Evolutionary conservation across 2,329 filamentous ascomycete genomes (phyloP).

Genomic region (Cercospora canescens): DNA sequence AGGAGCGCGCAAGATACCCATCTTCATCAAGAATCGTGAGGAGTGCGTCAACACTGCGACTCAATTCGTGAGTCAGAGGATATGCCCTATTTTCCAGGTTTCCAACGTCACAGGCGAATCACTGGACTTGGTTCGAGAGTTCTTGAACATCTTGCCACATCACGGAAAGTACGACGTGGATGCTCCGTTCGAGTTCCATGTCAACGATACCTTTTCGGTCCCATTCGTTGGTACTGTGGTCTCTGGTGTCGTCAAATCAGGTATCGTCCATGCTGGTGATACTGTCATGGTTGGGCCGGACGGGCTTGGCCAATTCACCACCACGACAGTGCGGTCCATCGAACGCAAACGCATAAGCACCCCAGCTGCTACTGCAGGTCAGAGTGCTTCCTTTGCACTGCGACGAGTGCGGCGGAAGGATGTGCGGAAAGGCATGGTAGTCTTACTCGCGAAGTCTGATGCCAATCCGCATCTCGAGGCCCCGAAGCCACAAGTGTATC

Average conservation of each 20-base stretch:
- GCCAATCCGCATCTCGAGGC: conserved; percentile 48
- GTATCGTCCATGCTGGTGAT: conserved; percentile 88
- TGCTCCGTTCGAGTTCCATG: conserved; percentile 87
- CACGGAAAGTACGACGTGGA: conserved; percentile 89
- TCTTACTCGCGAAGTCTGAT: conserved; percentile 75
- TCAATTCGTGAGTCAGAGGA: conserved; percentile 91
- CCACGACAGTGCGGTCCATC: conserved; percentile 85
- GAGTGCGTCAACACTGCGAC: conserved; percentile 94
- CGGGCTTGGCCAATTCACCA: conserved; percentile 82
- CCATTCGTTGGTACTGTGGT: conserved; percentile 97
- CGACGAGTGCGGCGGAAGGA: conserved; percentile 87
- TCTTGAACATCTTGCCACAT: conserved; percentile 92
- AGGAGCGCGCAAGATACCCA: conserved; percentile 90
- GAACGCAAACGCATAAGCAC: conserved; percentile 91
- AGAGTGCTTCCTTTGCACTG: conserved; percentile 88
- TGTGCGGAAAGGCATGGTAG: conserved; percentile 97
- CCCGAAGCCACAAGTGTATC: conserved; percentile 52
- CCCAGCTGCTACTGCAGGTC: conserved; percentile 83
- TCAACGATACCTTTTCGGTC: conserved; percentile 98
- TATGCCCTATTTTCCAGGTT: conserved; percentile 96
- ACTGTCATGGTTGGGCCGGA: conserved; percentile 86
- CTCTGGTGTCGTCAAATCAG: conserved; percentile 81
- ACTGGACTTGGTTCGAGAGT: conserved; percentile 85
- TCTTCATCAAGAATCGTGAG: conserved; percentile 89
- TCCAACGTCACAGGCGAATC: conserved; percentile 96